phyloP scores from a whole-genome alignment of 2,329 filamentous ascomycete genomes.

The Aspergillus niger region DNA sequence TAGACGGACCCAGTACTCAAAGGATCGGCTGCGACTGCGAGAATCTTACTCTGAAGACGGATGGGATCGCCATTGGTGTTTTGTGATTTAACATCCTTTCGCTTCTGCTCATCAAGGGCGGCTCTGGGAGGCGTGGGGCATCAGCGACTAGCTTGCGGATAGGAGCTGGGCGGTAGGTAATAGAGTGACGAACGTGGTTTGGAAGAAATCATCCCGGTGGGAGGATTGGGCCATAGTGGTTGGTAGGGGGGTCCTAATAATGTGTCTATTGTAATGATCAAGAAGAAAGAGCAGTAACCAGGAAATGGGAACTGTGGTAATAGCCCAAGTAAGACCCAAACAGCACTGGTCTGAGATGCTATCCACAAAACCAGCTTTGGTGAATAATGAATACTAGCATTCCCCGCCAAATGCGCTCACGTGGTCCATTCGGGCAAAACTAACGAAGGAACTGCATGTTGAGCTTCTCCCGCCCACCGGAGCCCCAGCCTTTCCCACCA shows the following conservation, averaged over 20 bases:
- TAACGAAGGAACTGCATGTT: constrained; percentile 30
- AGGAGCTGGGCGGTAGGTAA: constrained; percentile 3
- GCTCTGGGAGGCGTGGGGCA: constrained; percentile 39
- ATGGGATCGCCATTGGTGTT: constrained; percentile 86
- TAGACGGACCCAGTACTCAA: constrained; percentile 65
- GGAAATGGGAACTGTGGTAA: background rate
- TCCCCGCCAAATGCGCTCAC: background rate
- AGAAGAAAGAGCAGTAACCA: background rate
- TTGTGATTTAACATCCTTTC: constrained; percentile 72
- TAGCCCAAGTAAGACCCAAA: background rate
- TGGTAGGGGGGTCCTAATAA: background rate
- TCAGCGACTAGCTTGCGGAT: constrained; percentile 16
- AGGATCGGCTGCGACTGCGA: constrained; percentile 72
- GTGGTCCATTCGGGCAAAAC: constrained; percentile 11
- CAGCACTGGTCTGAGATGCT: background rate
- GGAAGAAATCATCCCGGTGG: constrained; percentile 83
- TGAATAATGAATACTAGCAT: background rate
- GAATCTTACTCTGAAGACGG: constrained; percentile 78
- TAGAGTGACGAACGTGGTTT: constrained; percentile 70
- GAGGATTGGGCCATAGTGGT: constrained; percentile 64
- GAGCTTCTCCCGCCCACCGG: constrained; percentile 37
- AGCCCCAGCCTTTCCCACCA: constrained; percentile 34
- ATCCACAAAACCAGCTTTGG: background rate
- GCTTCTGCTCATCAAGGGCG: constrained; percentile 51
- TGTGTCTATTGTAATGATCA: background rate